phyloP scores from a whole-genome alignment of 2,329 filamentous ascomycete species.

The Talaromyces islandicus region DNA sequence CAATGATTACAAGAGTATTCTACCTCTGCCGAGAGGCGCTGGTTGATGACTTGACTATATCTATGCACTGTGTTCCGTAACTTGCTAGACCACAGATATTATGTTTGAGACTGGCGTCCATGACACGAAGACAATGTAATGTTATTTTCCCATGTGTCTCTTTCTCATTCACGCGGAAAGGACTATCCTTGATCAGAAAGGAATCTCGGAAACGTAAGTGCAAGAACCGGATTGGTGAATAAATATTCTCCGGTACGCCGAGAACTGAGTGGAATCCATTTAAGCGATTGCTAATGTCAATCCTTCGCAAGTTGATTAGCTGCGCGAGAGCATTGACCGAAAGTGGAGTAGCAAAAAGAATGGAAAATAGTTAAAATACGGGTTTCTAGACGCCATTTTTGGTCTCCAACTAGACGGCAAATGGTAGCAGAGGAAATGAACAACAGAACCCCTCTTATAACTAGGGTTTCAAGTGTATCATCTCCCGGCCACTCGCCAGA shows the following conservation, averaged over 20 bases:
- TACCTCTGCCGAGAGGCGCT: constrained; percentile 14
- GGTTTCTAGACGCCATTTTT: constrained; percentile 9
- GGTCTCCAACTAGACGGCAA: constrained; percentile 21
- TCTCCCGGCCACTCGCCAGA: constrained; percentile 18
- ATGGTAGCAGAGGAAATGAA: constrained; percentile 10
- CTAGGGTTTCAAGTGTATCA: constrained; percentile 17
- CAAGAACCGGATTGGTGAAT: constrained; percentile 15
- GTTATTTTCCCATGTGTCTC: constrained; percentile 22
- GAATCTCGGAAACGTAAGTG: constrained; percentile 29
- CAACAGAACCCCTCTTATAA: constrained; percentile 21
- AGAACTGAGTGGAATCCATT: constrained; percentile 17
- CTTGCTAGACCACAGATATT: constrained; percentile 14
- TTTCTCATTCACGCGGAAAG: constrained; percentile 27
- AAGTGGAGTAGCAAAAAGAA: too few relatives aligned
- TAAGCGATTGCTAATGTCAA: background rate
- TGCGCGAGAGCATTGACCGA: too few relatives aligned
- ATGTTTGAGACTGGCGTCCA: constrained; percentile 9
- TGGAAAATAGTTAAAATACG: constrained; percentile 1
- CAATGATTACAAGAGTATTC: constrained; percentile 24
- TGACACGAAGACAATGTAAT: constrained; percentile 18
- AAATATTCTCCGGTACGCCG: constrained; percentile 5
- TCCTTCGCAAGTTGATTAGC: too few relatives aligned
- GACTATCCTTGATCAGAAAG: constrained; percentile 17
- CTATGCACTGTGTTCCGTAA: constrained; percentile 1
- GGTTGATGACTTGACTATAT: constrained; percentile 9